Base-by-base conservation (phyloP, 352 stramenopile genomes). In the Phytophthora hybrid region DNA sequence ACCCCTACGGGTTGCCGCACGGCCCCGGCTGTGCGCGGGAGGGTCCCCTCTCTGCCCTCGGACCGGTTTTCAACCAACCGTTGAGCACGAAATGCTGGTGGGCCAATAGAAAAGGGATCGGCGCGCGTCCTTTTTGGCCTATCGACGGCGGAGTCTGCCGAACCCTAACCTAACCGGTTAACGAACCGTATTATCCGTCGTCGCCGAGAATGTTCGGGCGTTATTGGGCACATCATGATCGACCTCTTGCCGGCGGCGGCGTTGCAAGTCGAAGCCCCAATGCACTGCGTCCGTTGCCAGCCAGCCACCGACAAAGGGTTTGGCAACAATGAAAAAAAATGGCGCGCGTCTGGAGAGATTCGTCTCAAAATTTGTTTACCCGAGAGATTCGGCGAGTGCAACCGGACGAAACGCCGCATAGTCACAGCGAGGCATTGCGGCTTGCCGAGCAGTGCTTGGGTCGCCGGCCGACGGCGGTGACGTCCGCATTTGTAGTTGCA, bases 161-260 rank as follows among this genome's bases (percentile, higher is more conserved):
- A 72, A 29, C 72, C 56, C 66, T 75, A 78, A 78, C 71, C 59
- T 62, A 68, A 66, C 49, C 71, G 23, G 46, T 47, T 70, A 46
- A 6, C 2, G 29, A 68, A 67, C 55, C 62, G 63, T 44, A 72
- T 56, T 57, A 51, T 58, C 23, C 57, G 32, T 63, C 31, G 41
- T 59, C 37, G 58, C 54, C 41, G 49, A 76, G 57, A 72, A 76
- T 72, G 63, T 74, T 74, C 60, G 54, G 46, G 46, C 46, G 46
- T 52, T 26, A 52, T 52, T 26, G 46, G 46, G 46, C 46, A 52
- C 56, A 62, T 73, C 51, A 73, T 39, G 34, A 46, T 10, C 16
- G 46, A 39, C 60, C 26, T 61, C 64, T 59, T 59, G 51, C 51
- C 51, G 47, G 46, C 57, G 44, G 55, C 64, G 41, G 29, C 53